A percentile compares a stretch with the other conserved stretches of the same genome.
Evolutionary conservation across 140 eudicot species (phyloP).

Genomic region (Ambrosia hybrid): DNA sequence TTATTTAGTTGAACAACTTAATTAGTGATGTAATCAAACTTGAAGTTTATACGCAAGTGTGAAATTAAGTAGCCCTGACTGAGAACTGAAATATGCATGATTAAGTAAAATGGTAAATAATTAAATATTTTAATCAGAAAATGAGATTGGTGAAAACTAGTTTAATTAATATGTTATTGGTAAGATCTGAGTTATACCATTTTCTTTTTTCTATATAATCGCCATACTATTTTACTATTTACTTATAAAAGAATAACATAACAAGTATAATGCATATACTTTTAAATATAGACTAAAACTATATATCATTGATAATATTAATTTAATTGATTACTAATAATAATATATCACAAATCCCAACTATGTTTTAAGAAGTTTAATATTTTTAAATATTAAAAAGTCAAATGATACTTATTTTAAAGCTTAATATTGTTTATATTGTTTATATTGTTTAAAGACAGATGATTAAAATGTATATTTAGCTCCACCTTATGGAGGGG

Average conservation of each 20-base stretch:
- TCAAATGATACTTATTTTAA: background rate
- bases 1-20: background rate
- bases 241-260: too few species aligned
- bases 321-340: background rate
- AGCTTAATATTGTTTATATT: background rate
- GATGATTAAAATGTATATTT: too few species aligned
- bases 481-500: too few species aligned
- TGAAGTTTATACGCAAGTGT: background rate
- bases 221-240: too few species aligned
- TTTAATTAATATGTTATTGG: background rate
- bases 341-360: background rate
- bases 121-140: background rate
- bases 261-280: background rate
- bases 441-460: background rate
- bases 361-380: background rate
- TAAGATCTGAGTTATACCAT: background rate
- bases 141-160: background rate
- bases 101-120: too few species aligned
- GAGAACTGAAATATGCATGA: background rate
- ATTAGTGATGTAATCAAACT: background rate
- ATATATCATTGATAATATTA: background rate
- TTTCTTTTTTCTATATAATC: background rate
- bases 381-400: background rate
- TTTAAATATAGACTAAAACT: background rate
- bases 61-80: background rate